A percentile compares a stretch with the other conserved stretches of the same genome.
These are phyloP conservation scores for Nemania sp. DNA, from an alignment of 2,329 filamentous ascomycete species.

Conservation along the genomic window DNA sequence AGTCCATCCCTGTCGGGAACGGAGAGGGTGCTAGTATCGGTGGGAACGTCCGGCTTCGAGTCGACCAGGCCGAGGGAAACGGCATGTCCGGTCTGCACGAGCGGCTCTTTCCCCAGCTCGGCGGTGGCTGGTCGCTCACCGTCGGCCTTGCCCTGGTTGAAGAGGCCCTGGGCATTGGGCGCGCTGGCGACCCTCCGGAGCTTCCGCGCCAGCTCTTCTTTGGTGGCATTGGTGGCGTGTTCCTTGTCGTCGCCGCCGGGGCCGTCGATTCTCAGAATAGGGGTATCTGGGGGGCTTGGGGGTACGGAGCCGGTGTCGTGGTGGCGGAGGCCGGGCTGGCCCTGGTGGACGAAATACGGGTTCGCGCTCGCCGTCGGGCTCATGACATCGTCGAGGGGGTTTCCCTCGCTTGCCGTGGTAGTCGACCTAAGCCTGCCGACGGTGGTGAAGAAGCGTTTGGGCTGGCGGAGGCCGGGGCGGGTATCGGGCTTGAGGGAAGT, in stretches of 20 bases:
- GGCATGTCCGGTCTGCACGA: conserved; percentile 61
- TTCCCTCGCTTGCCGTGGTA: conserved; percentile 91
- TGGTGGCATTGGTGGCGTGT: conserved; percentile 76
- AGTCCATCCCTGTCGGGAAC: conserved; percentile 56
- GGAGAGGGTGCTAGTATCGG: conserved; percentile 46
- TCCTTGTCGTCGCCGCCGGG: conserved; percentile 65
- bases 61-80: conserved; percentile 54
- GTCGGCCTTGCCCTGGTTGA: conserved; percentile 60
- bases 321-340: conserved; percentile 88
- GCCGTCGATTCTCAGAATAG: conserved; percentile 73
- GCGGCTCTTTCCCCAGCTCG: conserved; percentile 82
- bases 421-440: conserved; percentile 87
- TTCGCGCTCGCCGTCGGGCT: conserved; percentile 95
- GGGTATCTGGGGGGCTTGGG: conserved; percentile 89
- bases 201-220: conserved; percentile 92
- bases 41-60: conserved; percentile 44
- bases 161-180: conserved; percentile 93
- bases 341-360: conserved; percentile 96
- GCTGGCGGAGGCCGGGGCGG: conserved; percentile 77
- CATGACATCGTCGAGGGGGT: conserved; percentile 83
- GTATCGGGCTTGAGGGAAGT: conserved; percentile 56
- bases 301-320: conserved; percentile 94
- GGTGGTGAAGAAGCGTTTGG: conserved; percentile 83
- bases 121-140: conserved; percentile 79
- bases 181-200: conserved; percentile 93